Evolutionary conservation across 208 protist genomes (phyloP).

Genomic region (Wallacemonas sp.): DNA sequence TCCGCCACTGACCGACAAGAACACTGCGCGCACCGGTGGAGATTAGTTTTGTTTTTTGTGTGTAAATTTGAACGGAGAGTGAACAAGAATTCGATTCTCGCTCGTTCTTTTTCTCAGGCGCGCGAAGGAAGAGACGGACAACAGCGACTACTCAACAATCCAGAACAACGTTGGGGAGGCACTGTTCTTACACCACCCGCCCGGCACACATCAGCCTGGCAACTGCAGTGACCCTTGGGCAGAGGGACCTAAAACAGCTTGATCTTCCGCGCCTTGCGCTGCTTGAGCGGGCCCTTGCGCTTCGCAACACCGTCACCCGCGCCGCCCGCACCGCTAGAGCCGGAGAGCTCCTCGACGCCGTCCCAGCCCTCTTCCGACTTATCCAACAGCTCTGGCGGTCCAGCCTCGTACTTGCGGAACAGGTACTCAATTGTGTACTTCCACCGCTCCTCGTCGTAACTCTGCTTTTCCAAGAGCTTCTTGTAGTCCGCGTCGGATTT

Average conservation of each 20-base stretch:
- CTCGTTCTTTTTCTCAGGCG: no score
- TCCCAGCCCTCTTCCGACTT: slow-evolving; percentile 43
- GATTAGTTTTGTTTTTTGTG: no score
- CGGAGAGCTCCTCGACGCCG: slow-evolving; percentile 29
- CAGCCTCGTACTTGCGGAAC: slow-evolving; percentile 82
- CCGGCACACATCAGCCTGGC: no score
- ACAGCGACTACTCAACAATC: background rate
- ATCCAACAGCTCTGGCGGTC: slow-evolving; percentile 79
- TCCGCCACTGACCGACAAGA: no score
- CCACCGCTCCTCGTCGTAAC: slow-evolving; percentile 88
- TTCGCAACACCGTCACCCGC: slow-evolving; percentile 37
- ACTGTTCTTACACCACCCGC: no score
- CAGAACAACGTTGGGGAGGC: no score
- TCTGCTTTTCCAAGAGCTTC: slow-evolving; percentile 84
- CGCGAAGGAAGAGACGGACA: no score
- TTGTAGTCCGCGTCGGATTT: slow-evolving; percentile 74
- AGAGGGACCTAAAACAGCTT: slow-evolving; percentile 72
- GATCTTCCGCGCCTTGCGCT: slow-evolving; percentile 89
- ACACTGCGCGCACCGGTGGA: no score
- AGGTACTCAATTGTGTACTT: slow-evolving; percentile 90
- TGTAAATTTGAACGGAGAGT: no score
- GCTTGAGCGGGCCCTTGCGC: slow-evolving; percentile 80
- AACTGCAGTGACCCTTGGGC: no score
- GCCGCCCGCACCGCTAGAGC: slow-evolving; percentile 3
- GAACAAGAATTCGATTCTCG: no score